Conservation (phyloP, 129 eudicot species). For the Tanacetum coccineum region DNA sequence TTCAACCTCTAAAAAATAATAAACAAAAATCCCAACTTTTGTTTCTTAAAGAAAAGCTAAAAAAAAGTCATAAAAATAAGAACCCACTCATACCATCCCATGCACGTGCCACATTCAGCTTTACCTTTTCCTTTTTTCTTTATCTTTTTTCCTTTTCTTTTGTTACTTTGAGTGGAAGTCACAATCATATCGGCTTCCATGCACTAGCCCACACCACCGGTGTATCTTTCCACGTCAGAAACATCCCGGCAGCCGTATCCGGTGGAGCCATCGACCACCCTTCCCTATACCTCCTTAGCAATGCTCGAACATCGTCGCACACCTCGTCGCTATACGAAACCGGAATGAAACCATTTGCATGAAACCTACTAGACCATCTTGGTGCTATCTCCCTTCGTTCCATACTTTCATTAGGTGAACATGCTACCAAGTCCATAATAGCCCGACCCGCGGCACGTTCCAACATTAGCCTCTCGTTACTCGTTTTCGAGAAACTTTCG, state of each 20-base stretch:
- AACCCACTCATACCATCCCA: conserved; percentile 36
- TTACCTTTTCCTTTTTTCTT: conserved; percentile 29
- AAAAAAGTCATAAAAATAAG: conserved; percentile 27
- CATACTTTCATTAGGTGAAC: conserved; percentile 47
- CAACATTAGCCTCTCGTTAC: conserved; percentile 75
- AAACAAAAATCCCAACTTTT: conserved; percentile 29
- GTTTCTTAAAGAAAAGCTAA: conserved; percentile 18
- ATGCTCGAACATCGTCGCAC: conserved; percentile 84
- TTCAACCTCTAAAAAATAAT: conserved; percentile 30
- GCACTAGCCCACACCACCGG: conserved; percentile 99
- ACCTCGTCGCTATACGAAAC: conserved; percentile 72
- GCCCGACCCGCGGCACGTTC: conserved; percentile 86
- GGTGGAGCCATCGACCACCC: conserved; percentile 84
- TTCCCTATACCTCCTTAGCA: conserved; percentile 86
- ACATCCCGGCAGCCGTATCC: conserved; percentile 63
- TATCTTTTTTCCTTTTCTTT: conserved; percentile 1
- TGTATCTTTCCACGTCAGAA: conserved; percentile 87
- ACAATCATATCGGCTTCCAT: conserved; percentile 70
- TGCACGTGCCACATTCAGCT: conserved; percentile 37
- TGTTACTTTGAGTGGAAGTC: conserved; percentile 32
- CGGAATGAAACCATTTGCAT: conserved; percentile 44
- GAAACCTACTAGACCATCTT: conserved; percentile 66
- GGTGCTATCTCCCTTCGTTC: conserved; percentile 80
- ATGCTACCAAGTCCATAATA: conserved; percentile 71
- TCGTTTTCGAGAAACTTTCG: conserved; percentile 60